These are phyloP conservation scores for Talaromyces sp. DNA, from an alignment of 2,329 filamentous ascomycete genomes.

Conservation along the genomic window DNA sequence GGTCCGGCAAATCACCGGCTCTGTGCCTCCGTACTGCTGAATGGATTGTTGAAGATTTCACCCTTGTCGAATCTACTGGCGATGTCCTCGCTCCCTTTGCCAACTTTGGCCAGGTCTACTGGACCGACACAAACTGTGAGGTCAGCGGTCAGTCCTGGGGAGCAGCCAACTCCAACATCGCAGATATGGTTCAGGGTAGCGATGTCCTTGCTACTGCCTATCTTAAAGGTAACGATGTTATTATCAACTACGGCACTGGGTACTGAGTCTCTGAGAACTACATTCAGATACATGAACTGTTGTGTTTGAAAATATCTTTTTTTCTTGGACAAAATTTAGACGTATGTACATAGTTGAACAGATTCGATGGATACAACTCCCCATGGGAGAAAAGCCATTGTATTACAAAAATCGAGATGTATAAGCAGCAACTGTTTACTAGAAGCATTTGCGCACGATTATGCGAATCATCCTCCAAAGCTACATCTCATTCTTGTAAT, in stretches of 20 bases:
- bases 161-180: conserved; percentile 16
- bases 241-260: conserved; percentile 19
- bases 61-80: conserved; percentile 2
- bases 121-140: conserved; percentile 1
- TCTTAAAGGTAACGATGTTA: conserved; percentile 16
- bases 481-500: not conserved
- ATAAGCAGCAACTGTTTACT: not conserved
- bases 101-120: conserved; percentile 15
- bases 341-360: not conserved
- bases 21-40: conserved; percentile 14
- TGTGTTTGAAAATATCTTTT: not conserved
- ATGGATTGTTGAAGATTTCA: conserved; percentile 19
- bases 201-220: conserved; percentile 16
- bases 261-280: not conserved
- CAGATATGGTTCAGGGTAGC: conserved; percentile 15
- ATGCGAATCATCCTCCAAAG: not conserved
- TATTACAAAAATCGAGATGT: not conserved
- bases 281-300: not conserved
- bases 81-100: conserved; percentile 11
- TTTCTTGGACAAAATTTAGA: not conserved
- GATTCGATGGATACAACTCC: not conserved
- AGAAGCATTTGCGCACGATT: not conserved
- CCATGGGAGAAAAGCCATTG: not conserved
- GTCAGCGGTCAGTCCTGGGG: conserved; percentile 12
- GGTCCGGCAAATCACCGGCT: conserved; percentile 13